A percentile compares a stretch with the other conserved stretches of the same genome.
Conservation (phyloP, 2,329 filamentous ascomycete species). For the Microdochium trichocladiopsis region DNA sequence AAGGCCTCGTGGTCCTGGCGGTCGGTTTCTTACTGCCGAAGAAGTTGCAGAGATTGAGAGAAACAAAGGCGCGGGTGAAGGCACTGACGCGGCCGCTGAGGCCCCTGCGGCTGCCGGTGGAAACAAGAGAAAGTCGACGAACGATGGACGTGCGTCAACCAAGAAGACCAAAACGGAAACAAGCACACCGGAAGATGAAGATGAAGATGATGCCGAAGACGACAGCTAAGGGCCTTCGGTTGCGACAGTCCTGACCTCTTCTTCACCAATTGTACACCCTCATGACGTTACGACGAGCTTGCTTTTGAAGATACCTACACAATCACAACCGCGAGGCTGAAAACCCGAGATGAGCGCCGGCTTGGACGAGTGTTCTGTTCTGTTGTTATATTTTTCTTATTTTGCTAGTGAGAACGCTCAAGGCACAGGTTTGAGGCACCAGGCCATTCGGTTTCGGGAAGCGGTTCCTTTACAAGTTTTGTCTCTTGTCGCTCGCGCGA, state of each 20-base stretch:
- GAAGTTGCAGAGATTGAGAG: constrained; percentile 88
- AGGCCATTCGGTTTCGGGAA: constrained; percentile 23
- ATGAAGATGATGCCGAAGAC: constrained; percentile 34
- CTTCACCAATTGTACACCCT: constrained; percentile 16
- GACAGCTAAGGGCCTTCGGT: constrained; percentile 24
- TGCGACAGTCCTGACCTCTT: constrained; percentile 5
- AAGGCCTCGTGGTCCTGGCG: constrained; percentile 84
- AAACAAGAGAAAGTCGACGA: constrained; percentile 55
- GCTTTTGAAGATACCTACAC: constrained; percentile 11
- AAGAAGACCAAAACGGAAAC: constrained; percentile 43
- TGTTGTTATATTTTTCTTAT: constrained; percentile 5
- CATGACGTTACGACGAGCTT: constrained; percentile 25
- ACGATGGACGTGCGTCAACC: constrained; percentile 35
- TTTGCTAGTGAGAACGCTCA: constrained; percentile 9
- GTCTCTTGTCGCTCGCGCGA: constrained; percentile 23
- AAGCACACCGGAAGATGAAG: constrained; percentile 35
- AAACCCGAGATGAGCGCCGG: not conserved
- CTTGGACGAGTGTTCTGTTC: not conserved
- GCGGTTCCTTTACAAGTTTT: constrained; percentile 21
- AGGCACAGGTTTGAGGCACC: constrained; percentile 17
- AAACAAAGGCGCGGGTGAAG: constrained; percentile 38
- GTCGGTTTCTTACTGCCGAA: constrained; percentile 91
- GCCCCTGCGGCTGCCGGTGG: constrained; percentile 21
- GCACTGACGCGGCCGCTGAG: constrained; percentile 23
- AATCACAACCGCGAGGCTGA: not conserved